A percentile compares a stretch with the other conserved stretches of the same genome.
Conservation (phyloP, 1,284 basidiomycete genomes). For the Irpex rosettiformis region DNA sequence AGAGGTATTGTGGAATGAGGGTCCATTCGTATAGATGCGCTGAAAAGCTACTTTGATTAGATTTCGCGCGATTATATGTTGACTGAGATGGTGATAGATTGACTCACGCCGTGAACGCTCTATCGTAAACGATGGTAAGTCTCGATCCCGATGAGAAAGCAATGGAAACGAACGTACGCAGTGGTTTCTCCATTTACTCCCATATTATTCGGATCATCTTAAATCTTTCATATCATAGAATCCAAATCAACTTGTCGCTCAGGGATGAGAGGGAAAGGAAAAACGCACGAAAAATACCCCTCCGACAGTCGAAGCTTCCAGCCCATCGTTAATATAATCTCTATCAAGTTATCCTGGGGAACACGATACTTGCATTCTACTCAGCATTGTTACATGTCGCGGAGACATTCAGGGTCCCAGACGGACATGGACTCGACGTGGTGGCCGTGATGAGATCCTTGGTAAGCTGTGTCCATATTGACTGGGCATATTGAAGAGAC, state of each 20-base stretch:
- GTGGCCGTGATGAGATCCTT: not conserved
- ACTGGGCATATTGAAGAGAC: not conserved
- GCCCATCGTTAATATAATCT: too few relatives aligned
- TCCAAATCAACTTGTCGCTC: not conserved
- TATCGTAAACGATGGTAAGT: not conserved
- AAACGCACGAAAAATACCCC: slow-evolving; percentile 7
- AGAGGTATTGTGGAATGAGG: not conserved
- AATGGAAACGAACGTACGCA: not conserved
- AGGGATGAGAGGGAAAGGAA: too few relatives aligned
- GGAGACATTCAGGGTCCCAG: not conserved
- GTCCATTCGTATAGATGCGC: not conserved
- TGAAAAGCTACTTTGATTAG: not conserved
- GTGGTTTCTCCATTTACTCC: not conserved
- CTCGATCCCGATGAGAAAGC: not conserved
- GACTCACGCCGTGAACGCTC: not conserved
- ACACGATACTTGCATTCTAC: not conserved
- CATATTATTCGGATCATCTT: not conserved
- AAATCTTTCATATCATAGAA: not conserved
- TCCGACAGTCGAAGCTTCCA: slow-evolving; percentile 7
- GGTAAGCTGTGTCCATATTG: not conserved
- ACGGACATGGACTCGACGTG: not conserved
- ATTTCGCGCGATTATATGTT: slow-evolving; percentile 1
- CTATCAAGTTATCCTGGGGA: too few relatives aligned
- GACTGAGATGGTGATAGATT: not conserved
- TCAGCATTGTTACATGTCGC: not conserved